Percentiles rank a stretch among this genome's conserved stretches.
Conservation (phyloP, 495 filamentous ascomycete genomes). For the Neurospora sp. region DNA sequence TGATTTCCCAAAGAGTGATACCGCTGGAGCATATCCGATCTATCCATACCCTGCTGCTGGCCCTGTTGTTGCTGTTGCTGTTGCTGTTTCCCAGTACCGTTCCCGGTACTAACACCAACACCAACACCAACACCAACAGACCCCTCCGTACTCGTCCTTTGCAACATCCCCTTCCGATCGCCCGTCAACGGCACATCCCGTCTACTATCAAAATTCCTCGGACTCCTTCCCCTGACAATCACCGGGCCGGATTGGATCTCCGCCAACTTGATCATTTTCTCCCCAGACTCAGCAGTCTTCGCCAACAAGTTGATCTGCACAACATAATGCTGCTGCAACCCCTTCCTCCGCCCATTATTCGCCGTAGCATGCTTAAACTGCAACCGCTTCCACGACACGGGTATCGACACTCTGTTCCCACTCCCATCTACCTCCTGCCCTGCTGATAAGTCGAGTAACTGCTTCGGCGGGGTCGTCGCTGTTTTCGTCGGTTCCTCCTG, state of each 20-base stretch:
- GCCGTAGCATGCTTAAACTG: slow-evolving; percentile 91
- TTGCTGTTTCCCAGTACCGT: not conserved
- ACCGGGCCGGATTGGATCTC: slow-evolving; percentile 57
- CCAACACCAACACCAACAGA: not conserved
- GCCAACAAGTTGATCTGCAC: slow-evolving; percentile 55
- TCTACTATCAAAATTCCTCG: slow-evolving; percentile 58
- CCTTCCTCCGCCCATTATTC: slow-evolving; percentile 66
- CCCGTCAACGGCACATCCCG: slow-evolving; percentile 55
- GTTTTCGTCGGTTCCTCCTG: slow-evolving; percentile 35
- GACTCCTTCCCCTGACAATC: slow-evolving; percentile 58
- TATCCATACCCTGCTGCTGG: slow-evolving; percentile 12
- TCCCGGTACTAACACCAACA: not conserved
- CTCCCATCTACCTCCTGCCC: slow-evolving; percentile 56
- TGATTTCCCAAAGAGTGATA: slow-evolving; percentile 25
- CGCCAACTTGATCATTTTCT: slow-evolving; percentile 47
- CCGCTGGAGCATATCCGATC: slow-evolving; percentile 23
- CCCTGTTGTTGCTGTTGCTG: not conserved
- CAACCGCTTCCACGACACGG: slow-evolving; percentile 80
- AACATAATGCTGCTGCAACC: slow-evolving; percentile 60
- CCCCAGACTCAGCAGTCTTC: slow-evolving; percentile 38
- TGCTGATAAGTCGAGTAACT: slow-evolving; percentile 62
- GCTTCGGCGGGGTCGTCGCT: slow-evolving; percentile 39
- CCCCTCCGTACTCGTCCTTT: slow-evolving; percentile 12
- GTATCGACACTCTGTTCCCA: slow-evolving; percentile 58
- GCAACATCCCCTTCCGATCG: slow-evolving; percentile 25